A percentile compares a stretch with the other conserved stretches of the same genome.
Conservation (phyloP, 495 filamentous ascomycete genomes). For the Aspergillus ellipticus region DNA sequence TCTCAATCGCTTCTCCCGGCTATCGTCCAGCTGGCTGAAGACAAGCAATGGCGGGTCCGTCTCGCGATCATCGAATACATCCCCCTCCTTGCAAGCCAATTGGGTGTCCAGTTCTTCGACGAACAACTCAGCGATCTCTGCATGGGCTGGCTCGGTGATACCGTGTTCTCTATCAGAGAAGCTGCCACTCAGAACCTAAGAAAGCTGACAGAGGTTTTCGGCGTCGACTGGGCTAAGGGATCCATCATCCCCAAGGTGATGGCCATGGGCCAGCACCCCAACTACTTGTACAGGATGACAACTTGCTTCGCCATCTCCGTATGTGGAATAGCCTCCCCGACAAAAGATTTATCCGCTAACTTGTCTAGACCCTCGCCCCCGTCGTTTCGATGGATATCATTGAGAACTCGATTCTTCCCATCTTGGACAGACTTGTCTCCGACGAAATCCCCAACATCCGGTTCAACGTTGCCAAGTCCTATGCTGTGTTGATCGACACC, state of each 20-base stretch:
- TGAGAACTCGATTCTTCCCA: constrained; percentile 87
- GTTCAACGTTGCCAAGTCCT: constrained; percentile 99
- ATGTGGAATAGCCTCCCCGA: constrained; percentile 35
- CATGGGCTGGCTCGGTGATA: constrained; percentile 99
- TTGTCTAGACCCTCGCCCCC: constrained; percentile 76
- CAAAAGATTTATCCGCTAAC: constrained; percentile 25
- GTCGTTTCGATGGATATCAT: constrained; percentile 91
- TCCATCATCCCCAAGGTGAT: constrained; percentile 98
- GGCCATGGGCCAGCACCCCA: constrained; percentile 94
- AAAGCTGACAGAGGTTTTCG: constrained; percentile 97
- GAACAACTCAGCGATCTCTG: constrained; percentile 92
- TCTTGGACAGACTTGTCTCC: constrained; percentile 85
- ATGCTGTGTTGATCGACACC: constrained; percentile 80
- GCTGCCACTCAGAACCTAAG: constrained; percentile 95
- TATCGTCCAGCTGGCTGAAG: constrained; percentile 96
- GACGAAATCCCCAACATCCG: constrained; percentile 98
- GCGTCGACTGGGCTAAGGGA: constrained; percentile 95
- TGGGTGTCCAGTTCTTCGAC: constrained; percentile 97
- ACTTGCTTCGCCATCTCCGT: constrained; percentile 98
- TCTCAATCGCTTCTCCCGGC: constrained; percentile 95
- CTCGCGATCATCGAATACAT: constrained; percentile 99
- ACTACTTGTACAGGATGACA: constrained; percentile 99
- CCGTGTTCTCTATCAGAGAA: constrained; percentile 96
- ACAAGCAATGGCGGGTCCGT: constrained; percentile 99
- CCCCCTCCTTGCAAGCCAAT: constrained; percentile 88